A percentile compares a stretch with the other conserved stretches of the same genome.
Conservation (phyloP, 345 rosid genomes). For the Trapa bicornis region DNA sequence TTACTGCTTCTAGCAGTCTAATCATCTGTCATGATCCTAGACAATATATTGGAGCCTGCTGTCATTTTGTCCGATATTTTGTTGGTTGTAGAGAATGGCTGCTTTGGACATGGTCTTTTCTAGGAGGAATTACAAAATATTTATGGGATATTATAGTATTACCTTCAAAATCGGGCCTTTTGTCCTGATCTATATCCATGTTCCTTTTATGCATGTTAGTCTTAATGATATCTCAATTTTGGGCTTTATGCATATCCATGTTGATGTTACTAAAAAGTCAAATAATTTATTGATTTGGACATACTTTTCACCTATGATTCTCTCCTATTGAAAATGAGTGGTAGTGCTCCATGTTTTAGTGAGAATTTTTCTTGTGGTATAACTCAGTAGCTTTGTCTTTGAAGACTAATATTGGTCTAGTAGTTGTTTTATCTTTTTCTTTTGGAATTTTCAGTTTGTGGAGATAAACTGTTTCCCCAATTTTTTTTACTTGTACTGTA, state of each 20-base stretch:
- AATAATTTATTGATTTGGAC: neutral
- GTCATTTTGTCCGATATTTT: neutral
- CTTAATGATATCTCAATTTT: neutral
- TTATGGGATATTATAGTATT: neutral
- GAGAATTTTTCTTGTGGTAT: neutral
- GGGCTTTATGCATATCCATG: neutral
- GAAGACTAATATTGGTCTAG: too few species aligned
- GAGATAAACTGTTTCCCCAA: too few species aligned
- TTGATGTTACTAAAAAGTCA: neutral
- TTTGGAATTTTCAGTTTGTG: too few species aligned
- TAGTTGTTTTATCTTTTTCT: too few species aligned
- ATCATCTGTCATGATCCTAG: too few species aligned
- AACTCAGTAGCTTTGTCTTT: neutral
- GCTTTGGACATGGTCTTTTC: neutral
- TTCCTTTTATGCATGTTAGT: neutral
- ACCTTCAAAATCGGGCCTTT: too few species aligned
- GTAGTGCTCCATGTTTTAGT: neutral
- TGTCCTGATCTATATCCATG: too few species aligned
- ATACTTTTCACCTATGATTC: neutral
- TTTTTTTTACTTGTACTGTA: too few species aligned
- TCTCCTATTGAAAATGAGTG: neutral
- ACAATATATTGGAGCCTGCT: neutral
- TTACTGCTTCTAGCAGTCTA: too few species aligned
- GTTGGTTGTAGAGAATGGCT: neutral
- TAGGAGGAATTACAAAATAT: neutral